Conservation (phyloP, 2,329 filamentous ascomycete species). For the Chaetoscypha palmicola region DNA sequence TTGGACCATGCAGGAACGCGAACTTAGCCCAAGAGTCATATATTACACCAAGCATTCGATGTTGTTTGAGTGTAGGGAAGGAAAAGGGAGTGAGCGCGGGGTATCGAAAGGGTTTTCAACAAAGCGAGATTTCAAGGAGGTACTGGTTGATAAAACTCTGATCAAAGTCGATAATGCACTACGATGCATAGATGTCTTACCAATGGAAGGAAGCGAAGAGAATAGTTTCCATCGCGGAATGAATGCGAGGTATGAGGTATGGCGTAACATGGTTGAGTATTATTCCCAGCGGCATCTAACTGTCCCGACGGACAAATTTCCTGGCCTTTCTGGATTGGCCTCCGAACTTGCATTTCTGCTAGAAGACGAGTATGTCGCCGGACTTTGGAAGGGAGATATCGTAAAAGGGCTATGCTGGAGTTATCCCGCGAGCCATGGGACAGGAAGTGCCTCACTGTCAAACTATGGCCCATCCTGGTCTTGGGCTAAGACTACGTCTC, state of each 20-base stretch:
- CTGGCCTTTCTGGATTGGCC: constrained; percentile 11
- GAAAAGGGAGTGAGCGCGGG: background rate
- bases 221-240: background rate
- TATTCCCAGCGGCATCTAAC: constrained; percentile 6
- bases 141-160: background rate
- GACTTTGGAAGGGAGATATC: constrained; percentile 12
- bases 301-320: constrained; percentile 7
- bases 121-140: background rate
- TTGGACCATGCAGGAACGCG: constrained; percentile 16
- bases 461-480: constrained; percentile 10
- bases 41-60: constrained; percentile 9
- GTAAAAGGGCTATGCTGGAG: constrained; percentile 3
- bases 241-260: background rate
- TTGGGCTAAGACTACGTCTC: constrained; percentile 6
- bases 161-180: background rate
- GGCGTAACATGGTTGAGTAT: constrained; percentile 6
- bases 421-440: background rate
- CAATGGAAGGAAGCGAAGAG: background rate
- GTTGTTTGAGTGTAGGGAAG: constrained; percentile 10
- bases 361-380: constrained; percentile 11
- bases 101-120: background rate
- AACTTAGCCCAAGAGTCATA: constrained; percentile 9
- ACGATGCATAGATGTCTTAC: constrained; percentile 2
- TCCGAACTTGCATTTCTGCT: constrained; percentile 4
- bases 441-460: background rate